These are phyloP conservation scores for Candida succiphila DNA, from an alignment of 805 yeast species.

Conservation along the genomic window DNA sequence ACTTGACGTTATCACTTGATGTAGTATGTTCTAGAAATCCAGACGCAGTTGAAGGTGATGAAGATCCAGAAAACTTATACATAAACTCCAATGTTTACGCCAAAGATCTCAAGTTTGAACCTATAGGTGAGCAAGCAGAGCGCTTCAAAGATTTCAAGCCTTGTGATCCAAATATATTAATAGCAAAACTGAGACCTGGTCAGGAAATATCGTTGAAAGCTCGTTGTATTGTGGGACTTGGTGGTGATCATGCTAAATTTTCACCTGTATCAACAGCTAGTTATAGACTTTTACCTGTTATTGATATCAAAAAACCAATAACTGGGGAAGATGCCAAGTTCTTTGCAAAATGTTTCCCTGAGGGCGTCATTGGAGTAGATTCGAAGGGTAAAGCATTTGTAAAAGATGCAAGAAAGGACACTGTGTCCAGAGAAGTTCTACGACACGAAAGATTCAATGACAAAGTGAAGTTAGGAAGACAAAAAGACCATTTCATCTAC, in stretches of 20 bases:
- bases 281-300: constrained; percentile 84
- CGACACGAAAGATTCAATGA: constrained; percentile 88
- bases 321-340: constrained; percentile 65
- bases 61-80: constrained; percentile 77
- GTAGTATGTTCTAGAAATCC: constrained; percentile 81
- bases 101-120: constrained; percentile 78
- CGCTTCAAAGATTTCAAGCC: constrained; percentile 62
- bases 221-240: constrained; percentile 86
- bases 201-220: constrained; percentile 89
- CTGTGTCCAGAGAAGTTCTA: constrained; percentile 93
- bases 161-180: constrained; percentile 77
- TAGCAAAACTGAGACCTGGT: constrained; percentile 93
- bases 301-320: constrained; percentile 67
- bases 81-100: constrained; percentile 85
- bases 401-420: constrained; percentile 85
- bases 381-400: constrained; percentile 65
- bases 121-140: constrained; percentile 81
- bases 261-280: constrained; percentile 97
- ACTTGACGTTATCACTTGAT: constrained; percentile 73
- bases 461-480: constrained; percentile 84
- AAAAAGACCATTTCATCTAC: constrained; percentile 87
- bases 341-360: constrained; percentile 85
- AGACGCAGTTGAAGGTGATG: constrained; percentile 65
- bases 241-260: constrained; percentile 93
- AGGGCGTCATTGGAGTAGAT: constrained; percentile 80